Conservation (phyloP, 371 early-diverging fungal species). For the Apophysomyces variabilis region DNA sequence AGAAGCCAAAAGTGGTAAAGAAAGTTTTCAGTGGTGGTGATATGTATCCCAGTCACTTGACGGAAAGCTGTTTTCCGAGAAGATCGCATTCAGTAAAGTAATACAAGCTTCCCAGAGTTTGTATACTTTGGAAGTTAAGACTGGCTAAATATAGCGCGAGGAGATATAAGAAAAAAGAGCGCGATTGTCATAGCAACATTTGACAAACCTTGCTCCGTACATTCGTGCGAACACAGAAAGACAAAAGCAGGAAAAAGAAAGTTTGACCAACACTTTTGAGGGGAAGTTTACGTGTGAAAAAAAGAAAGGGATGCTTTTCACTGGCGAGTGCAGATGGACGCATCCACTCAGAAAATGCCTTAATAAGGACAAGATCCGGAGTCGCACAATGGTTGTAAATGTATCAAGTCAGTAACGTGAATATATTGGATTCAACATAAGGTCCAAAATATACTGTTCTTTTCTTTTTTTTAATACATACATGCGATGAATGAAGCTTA, state of each 20-base stretch:
- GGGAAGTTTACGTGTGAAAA: background rate
- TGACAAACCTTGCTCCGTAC: background rate
- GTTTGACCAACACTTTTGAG: background rate
- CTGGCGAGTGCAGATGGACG: background rate
- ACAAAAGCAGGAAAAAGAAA: background rate
- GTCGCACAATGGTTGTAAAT: background rate
- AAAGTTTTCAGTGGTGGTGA: no score
- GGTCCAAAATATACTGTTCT: background rate
- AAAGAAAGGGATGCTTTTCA: background rate
- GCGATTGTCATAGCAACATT: no score
- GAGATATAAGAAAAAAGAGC: no score
- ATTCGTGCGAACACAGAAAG: background rate
- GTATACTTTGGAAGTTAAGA: no score
- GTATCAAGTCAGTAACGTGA: background rate
- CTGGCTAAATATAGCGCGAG: no score
- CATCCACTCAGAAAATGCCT: background rate
- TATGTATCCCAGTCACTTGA: no score
- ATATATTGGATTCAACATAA: background rate
- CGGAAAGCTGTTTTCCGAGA: no score
- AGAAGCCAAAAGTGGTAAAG: background rate
- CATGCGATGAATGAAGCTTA: slow-evolving; percentile 7
- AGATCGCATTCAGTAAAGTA: no score
- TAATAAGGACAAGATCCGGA: background rate
- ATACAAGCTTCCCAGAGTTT: no score
- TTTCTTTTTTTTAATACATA: background rate